Percentiles rank a stretch among this genome's conserved stretches.
Conservation (phyloP, 73 alveolate genomes). For the Paramecium tetraurelia region DNA sequence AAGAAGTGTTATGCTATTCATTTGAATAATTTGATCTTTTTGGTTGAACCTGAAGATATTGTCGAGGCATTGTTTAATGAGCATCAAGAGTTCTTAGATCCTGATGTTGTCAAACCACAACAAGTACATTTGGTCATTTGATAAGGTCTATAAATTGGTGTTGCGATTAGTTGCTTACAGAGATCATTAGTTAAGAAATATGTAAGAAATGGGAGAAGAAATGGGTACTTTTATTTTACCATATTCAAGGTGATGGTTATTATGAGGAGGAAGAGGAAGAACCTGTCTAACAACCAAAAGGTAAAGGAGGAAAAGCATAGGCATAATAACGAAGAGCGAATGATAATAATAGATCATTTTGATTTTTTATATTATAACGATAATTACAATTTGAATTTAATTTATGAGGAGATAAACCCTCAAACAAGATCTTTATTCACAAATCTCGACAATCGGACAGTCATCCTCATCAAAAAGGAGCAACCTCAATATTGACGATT, state of each 20-base stretch:
- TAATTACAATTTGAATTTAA: conserved; percentile 10
- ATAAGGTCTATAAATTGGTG: conserved; percentile 34
- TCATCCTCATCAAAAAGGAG: neutral
- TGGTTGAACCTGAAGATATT: conserved; percentile 49
- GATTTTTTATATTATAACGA: conserved; percentile 16
- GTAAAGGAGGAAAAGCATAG: neutral
- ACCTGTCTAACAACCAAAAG: neutral
- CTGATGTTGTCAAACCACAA: conserved; percentile 26
- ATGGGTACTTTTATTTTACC: conserved; percentile 19
- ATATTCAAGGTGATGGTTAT: neutral
- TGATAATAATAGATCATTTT: conserved; percentile 46
- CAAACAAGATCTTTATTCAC: neutral
- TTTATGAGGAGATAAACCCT: neutral
- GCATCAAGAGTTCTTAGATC: conserved; percentile 34
- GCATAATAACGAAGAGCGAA: conserved; percentile 4
- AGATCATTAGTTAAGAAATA: conserved; percentile 33
- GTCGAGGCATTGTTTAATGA: conserved; percentile 25
- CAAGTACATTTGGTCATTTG: neutral
- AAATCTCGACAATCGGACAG: neutral
- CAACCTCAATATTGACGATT: conserved; percentile 20
- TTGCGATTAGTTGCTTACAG: conserved; percentile 45
- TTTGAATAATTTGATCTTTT: conserved; percentile 24
- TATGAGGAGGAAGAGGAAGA: conserved; percentile 33
- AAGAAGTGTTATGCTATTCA: conserved; percentile 37
- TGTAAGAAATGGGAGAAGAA: conserved; percentile 51